phyloP scores from a whole-genome alignment of 805 yeast genomes.

The Cyberlindnera saturnus region DNA sequence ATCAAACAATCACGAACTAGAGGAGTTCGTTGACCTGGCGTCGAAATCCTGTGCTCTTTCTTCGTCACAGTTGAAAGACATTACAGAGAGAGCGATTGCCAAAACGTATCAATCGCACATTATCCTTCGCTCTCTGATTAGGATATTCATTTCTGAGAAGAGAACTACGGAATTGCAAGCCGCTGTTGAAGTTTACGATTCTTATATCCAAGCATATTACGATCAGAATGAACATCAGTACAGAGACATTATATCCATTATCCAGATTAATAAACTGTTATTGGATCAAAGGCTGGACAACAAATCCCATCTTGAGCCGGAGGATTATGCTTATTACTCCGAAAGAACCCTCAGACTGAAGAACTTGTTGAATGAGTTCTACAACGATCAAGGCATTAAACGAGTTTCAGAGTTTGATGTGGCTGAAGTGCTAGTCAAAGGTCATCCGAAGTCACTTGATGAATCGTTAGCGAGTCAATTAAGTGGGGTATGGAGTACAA shows the following conservation, averaged over 20 bases:
- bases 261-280: conserved; percentile 8
- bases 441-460: conserved; percentile 1
- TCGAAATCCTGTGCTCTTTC: conserved; percentile 12
- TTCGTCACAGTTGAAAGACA: conserved; percentile 11
- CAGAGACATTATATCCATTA: conserved; percentile 31
- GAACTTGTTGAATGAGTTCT: conserved; percentile 9
- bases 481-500: conserved; percentile 12
- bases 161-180: conserved; percentile 23
- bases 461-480: conserved; percentile 1
- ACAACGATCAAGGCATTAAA: conserved; percentile 5
- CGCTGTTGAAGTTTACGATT: conserved; percentile 34
- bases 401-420: conserved; percentile 3
- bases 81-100: conserved; percentile 29
- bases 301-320: not conserved
- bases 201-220: conserved; percentile 33
- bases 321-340: conserved; percentile 10
- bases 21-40: conserved; percentile 29
- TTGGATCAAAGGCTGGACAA: conserved; percentile 4
- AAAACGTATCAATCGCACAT: conserved; percentile 41
- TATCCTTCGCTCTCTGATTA: conserved; percentile 31
- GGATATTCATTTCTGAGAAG: conserved; percentile 22
- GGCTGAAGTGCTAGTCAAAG: not conserved
- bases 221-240: conserved; percentile 29
- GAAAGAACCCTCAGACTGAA: conserved; percentile 6
- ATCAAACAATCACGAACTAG: conserved; percentile 22